Percentiles rank a stretch among this genome's conserved stretches.
Conservation (phyloP, 2,329 filamentous ascomycete species). For the Claviceps maximensis region DNA sequence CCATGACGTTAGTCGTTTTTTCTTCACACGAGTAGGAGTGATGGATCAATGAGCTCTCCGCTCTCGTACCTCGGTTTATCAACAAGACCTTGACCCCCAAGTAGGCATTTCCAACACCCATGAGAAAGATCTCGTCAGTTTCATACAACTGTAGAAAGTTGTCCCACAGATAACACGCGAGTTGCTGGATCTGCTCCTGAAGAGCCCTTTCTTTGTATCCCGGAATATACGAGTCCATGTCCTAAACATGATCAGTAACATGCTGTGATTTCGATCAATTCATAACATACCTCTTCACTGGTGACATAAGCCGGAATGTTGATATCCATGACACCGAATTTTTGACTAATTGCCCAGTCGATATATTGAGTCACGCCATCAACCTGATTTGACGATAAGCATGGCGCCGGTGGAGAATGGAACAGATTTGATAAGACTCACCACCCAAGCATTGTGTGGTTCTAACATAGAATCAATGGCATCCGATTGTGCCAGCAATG, state of each 20-base stretch:
- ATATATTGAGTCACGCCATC: slow-evolving; percentile 73
- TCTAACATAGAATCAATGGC: slow-evolving; percentile 60
- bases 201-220: slow-evolving; percentile 31
- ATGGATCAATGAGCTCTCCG: not conserved
- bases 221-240: slow-evolving; percentile 34
- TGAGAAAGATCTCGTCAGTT: slow-evolving; percentile 62
- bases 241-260: slow-evolving; percentile 16
- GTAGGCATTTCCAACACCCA: slow-evolving; percentile 86
- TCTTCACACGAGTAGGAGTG: not conserved
- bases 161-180: slow-evolving; percentile 86
- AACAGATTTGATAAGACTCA: slow-evolving; percentile 31
- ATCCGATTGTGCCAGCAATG: slow-evolving; percentile 54
- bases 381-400: slow-evolving; percentile 40
- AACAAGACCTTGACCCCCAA: slow-evolving; percentile 71
- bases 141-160: slow-evolving; percentile 80
- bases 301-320: slow-evolving; percentile 75
- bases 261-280: not conserved
- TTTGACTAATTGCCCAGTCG: slow-evolving; percentile 64
- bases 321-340: slow-evolving; percentile 78
- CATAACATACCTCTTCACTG: slow-evolving; percentile 37
- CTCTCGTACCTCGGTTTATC: slow-evolving; percentile 54
- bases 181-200: slow-evolving; percentile 51
- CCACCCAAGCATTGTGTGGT: slow-evolving; percentile 77
- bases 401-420: not conserved
- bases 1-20: not conserved